These are phyloP conservation scores for Bathelium albidoporum DNA, from an alignment of 495 filamentous ascomycete species.

Conservation along the genomic window DNA sequence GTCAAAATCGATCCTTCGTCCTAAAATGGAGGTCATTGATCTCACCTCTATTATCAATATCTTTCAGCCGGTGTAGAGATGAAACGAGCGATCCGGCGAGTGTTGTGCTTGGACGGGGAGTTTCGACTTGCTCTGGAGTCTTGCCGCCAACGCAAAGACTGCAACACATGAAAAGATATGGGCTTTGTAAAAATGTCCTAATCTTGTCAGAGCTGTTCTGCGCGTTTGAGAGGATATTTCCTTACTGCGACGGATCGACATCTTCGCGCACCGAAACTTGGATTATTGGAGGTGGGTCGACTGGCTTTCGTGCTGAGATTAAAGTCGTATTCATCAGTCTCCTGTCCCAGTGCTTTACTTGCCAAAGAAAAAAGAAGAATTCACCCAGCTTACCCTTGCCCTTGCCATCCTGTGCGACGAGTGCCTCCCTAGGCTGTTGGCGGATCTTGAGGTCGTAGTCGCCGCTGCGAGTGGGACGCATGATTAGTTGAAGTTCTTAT, in stretches of 20 bases:
- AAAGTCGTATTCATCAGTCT: slow-evolving; percentile 11
- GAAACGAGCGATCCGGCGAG: slow-evolving; percentile 79
- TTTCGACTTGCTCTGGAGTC: slow-evolving; percentile 44
- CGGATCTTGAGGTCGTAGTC: slow-evolving; percentile 20
- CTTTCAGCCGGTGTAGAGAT: slow-evolving; percentile 86
- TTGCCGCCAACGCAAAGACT: slow-evolving; percentile 53
- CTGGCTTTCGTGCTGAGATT: slow-evolving; percentile 71
- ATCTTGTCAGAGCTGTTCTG: neutral
- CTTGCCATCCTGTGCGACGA: slow-evolving; percentile 26
- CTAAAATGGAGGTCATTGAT: slow-evolving; percentile 11
- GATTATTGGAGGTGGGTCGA: slow-evolving; percentile 90
- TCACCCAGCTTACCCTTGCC: slow-evolving; percentile 32
- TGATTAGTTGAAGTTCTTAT: slow-evolving; percentile 2
- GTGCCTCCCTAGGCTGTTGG: slow-evolving; percentile 28
- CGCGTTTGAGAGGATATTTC: slow-evolving; percentile 6
- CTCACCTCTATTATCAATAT: slow-evolving; percentile 71
- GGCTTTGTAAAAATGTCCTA: slow-evolving; percentile 37
- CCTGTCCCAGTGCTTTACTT: too few relatives aligned
- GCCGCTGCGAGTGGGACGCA: slow-evolving; percentile 12
- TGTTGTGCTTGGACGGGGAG: slow-evolving; percentile 41
- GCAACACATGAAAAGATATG: slow-evolving; percentile 74
- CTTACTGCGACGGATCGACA: slow-evolving; percentile 65
- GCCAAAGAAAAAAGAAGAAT: too few relatives aligned
- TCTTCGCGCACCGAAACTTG: slow-evolving; percentile 64
- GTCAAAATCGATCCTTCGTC: too few relatives aligned